phyloP scores from a whole-genome alignment of 768 basidiomycete genomes.

The Psilocybe cubensis region DNA sequence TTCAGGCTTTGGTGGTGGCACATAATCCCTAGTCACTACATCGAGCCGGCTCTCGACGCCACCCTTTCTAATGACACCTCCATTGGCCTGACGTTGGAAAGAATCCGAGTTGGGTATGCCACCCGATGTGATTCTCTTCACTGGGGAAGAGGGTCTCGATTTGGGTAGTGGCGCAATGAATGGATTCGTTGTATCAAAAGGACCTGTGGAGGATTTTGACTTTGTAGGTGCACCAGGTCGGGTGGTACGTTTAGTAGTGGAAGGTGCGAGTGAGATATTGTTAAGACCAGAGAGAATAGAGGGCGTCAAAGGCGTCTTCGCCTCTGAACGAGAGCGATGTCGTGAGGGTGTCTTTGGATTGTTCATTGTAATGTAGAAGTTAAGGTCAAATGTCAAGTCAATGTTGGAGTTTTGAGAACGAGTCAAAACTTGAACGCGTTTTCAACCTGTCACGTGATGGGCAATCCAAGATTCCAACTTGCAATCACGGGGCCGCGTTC shows the following conservation, averaged over 20 bases:
- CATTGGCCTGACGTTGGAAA: constrained; percentile 63
- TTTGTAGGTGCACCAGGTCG: constrained; percentile 28
- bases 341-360: constrained; percentile 54
- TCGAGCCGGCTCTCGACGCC: constrained; percentile 79
- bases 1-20: constrained; percentile 64
- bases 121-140: constrained; percentile 59
- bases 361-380: constrained; percentile 14
- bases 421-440: constrained; percentile 3
- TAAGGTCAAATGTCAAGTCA: neutral
- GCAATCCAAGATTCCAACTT: too few relatives aligned
- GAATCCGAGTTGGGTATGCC: constrained; percentile 53
- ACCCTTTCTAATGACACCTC: constrained; percentile 75
- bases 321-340: constrained; percentile 50
- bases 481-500: neutral
- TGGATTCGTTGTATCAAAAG: constrained; percentile 62
- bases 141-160: constrained; percentile 63
- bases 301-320: constrained; percentile 53
- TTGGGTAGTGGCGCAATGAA: constrained; percentile 49
- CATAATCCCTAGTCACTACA: constrained; percentile 77
- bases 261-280: constrained; percentile 42
- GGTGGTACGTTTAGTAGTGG: constrained; percentile 29
- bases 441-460: neutral
- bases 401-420: too few relatives aligned
- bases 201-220: constrained; percentile 31
- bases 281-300: constrained; percentile 45